Base-by-base conservation (phyloP, 192 early-diverging fungal species). In the Umbelopsis isabellina region DNA sequence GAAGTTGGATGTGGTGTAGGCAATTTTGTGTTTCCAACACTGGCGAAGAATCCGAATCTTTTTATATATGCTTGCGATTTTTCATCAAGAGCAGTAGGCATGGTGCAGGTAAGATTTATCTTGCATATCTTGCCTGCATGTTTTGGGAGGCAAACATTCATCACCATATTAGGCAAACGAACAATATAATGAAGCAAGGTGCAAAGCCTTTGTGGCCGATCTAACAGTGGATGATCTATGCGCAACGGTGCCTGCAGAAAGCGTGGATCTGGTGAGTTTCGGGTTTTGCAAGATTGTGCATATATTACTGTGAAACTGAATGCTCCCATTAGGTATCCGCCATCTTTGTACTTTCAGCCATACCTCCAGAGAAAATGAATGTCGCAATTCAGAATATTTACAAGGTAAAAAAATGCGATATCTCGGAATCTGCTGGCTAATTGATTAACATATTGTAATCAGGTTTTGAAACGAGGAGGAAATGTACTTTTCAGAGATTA, bases 1-100 rank as follows among this genome's bases (percentile, higher is more conserved):
- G 98, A 99, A 81, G 90, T 97, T 41, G 98, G 98, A 53, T 99
- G 98, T 79, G 98, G 98, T 8, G 96, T 96, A 0, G 97, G 97
- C 64, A 97, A 95, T 81, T 96, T 95, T 80, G 86, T 98, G 35
- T 99, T 94, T 76, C 98, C 98, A 6, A 79, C 95, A 2, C 71
- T 99, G 46, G 88, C 90, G n/a, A 86, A 88, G 77, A 92, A 94
- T 79, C 83, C 87, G 1, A 79, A 87, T 33, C 75, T 98, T 30
- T 95, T 88, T 75, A 88, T 95, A 46, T 95, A 96, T 77, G 96
- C 95, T 9, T 95, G 93, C 76, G 98, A 99, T 78, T 99, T 97
- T 75, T 93, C 95, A 13, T 82, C 87, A 8, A 88, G 89, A 8
- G 98, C 98, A 0, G 90, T 99, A 0, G 91, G 93, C 7, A 88